Conservation (phyloP, 2,329 filamentous ascomycete species). For the Aureobasidium sp. region DNA sequence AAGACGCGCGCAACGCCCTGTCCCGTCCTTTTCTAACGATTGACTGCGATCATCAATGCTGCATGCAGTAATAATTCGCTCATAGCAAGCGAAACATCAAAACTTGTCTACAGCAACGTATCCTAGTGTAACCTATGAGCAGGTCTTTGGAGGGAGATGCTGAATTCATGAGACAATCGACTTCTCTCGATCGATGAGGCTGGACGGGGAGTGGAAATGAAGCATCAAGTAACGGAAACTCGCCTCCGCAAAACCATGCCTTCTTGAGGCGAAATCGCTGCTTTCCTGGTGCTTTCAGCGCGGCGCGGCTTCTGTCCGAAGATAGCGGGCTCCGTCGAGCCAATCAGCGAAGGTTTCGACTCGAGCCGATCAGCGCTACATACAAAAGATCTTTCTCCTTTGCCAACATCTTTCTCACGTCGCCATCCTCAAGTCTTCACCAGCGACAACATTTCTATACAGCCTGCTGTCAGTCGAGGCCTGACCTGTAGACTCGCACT, state of each 20-base stretch:
- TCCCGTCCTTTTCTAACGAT: neutral
- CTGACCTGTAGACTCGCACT: neutral
- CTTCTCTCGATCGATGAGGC: neutral
- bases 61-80: neutral
- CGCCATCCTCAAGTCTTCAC: neutral
- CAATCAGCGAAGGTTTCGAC: neutral
- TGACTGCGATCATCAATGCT: neutral
- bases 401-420: slow-evolving; percentile 2
- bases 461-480: neutral
- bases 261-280: slow-evolving; percentile 1
- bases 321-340: neutral
- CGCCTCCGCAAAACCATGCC: slow-evolving; percentile 2
- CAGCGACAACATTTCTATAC: neutral
- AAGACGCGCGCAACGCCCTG: slow-evolving; percentile 9
- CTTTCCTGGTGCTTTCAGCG: neutral
- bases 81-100: neutral
- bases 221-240: slow-evolving; percentile 12
- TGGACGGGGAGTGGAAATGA: slow-evolving; percentile 4
- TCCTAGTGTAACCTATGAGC: neutral
- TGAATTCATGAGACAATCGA: neutral
- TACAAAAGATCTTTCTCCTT: slow-evolving; percentile 13
- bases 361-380: neutral
- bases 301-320: neutral
- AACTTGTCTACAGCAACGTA: no score
- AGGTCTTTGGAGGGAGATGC: neutral